phyloP scores from a whole-genome alignment of 2,329 filamentous ascomycete species.

The Alternaria viburni region DNA sequence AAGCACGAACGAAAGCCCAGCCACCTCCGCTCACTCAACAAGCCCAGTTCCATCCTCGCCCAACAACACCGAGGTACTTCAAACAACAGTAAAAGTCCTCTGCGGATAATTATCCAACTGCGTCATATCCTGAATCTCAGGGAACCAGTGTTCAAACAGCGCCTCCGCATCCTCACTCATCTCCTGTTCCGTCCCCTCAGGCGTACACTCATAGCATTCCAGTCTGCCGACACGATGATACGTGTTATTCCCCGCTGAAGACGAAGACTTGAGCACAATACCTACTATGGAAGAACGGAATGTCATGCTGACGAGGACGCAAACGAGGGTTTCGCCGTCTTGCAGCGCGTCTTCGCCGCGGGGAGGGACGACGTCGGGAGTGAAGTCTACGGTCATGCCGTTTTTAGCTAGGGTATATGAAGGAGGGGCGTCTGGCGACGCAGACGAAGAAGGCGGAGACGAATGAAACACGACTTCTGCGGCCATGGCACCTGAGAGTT shows the following conservation, averaged over 20 bases:
- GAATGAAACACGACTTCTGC: constrained; percentile 37
- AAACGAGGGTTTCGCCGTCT: constrained; percentile 39
- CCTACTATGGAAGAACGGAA: constrained; percentile 45
- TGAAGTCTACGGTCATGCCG: constrained; percentile 40
- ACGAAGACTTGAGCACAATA: constrained; percentile 35
- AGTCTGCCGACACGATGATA: constrained; percentile 45
- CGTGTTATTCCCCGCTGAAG: constrained; percentile 19
- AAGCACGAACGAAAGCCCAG: background rate
- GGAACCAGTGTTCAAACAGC: constrained; percentile 45
- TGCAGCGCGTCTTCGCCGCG: constrained; percentile 34
- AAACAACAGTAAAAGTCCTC: constrained; percentile 40
- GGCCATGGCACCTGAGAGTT: constrained; percentile 44
- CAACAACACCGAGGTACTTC: background rate
- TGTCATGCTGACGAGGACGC: constrained; percentile 46
- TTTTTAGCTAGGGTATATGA: constrained; percentile 37
- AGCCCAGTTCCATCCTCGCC: background rate
- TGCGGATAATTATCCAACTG: constrained; percentile 41
- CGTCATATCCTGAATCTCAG: constrained; percentile 46
- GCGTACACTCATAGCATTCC: constrained; percentile 45
- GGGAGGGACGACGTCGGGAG: constrained; percentile 37
- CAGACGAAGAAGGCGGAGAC: constrained; percentile 2
- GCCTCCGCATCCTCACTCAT: constrained; percentile 46
- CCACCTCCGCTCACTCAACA: background rate
- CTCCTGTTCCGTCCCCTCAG: constrained; percentile 31
- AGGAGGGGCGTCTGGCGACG: constrained; percentile 6